Evolutionary conservation across 306 rosid species (phyloP), one percentile per base, ranked within the genome.

Genomic region (Fragaria vesca): DNA sequence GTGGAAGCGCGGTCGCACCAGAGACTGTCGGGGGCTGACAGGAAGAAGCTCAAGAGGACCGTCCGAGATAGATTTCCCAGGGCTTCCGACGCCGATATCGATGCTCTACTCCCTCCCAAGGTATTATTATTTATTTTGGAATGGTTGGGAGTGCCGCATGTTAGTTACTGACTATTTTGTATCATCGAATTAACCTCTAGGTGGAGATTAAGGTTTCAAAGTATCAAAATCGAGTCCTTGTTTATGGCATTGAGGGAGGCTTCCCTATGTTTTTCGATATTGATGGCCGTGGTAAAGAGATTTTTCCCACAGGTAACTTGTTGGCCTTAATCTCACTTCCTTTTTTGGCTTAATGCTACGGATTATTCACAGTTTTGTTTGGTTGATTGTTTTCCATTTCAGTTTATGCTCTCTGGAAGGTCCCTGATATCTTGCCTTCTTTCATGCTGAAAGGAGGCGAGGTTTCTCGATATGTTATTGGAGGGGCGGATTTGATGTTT

Each of bases 401-500:
- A 94, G 98, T 94, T 74, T 94, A 84, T 85, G 93, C 97, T 63
- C 97, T 94, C 68, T 94, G 98, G 97, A 88, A 76, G 82, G 95
- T 86, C 65, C 98, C 98, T 16, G 90, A 90, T 62, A 80, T 94
- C 28, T 79, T 94, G 83, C 98, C 98, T 69, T 83, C 88, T 83
- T 94, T 94, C 85, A 50, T 81, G 78, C 84, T 94, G 63, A 94
- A 94, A 84, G 97, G 92, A 38, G 97, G 98, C 21, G 97, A 88
- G 88, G 98, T 92, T 60, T 94, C 97, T 32, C 91, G 86, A 47
- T 94, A 67, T 77, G 76, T 94, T 75, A 89, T 94, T 13, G 96
- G 97, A 42, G 98, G 98, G 65, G 98, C 98, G 5, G 98, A 94
- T 80, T 86, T 94, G 86, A 94, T 94, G 98, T 94, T 94, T 84